Base-by-base conservation (phyloP, 352 stramenopile species). In the Globisporangium acanthophoron region DNA sequence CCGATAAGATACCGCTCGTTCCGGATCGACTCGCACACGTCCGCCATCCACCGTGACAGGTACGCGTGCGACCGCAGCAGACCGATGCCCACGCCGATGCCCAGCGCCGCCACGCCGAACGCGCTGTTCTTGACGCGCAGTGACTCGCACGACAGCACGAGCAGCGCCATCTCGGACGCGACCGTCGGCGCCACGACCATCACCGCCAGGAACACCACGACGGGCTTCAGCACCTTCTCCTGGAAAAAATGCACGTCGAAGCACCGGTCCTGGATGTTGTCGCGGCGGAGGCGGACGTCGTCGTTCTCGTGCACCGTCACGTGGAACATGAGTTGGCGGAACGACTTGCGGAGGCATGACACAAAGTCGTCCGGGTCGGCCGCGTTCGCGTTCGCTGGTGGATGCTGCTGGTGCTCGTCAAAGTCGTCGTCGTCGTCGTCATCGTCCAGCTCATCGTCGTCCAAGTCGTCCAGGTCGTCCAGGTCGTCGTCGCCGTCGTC, bases 1-100 rank as follows among this genome's bases (percentile, higher is more conserved):
- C 86, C 86, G 58, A 95, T 90, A 41, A 95, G 62, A 70, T 94
- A 95, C 45, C 86, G 82, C 59, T 95, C 86, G 65, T 95, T 92
- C 29, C 84, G 84, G 51, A 95, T 91, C 61, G 82, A 88, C 63
- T 95, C 86, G 56, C 81, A 80, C 27, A 95, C 65, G 15, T 82
- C 80, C 4, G 73, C 67, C 9, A 91, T 55, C 86, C 86, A 95
- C 21, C 62, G 70, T 6, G 57, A 64, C 45, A 91, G 68, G 40
- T 74, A 56, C 37, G 69, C 66, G 59, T 87, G 80, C 18, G 71
- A 85, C 9, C 68, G 60, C 39, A 82, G 44, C 8, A 87, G 45
- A 43, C 73, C 56, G 12, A 73, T 64, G 0, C 66, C 61, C 2
- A 64, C 61, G 21, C 77, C 69, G 20, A 88, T 69, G 41, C 58